Evolutionary conservation across 306 rosid species (phyloP), one percentile per base, ranked within the genome.

Genomic region (Arachis hypogaea): DNA sequence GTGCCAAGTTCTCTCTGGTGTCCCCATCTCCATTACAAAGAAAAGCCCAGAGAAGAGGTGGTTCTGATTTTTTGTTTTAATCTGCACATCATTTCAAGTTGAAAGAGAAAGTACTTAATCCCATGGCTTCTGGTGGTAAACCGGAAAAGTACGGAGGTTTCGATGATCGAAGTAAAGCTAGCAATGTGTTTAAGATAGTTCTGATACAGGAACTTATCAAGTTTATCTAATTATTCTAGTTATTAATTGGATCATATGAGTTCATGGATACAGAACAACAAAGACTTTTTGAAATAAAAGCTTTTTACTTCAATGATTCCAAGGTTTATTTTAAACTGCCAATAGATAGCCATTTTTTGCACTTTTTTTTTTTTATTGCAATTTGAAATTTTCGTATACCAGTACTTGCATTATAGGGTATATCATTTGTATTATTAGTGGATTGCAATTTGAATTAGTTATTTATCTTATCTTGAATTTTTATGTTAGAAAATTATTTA

Each of bases 121-220:
- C 97, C 99, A 10, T 94, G 99, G 98, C 98, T 94, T 86, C 83
- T 90, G 59, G 88, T 94, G 82, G 69, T 92, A 69, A 94, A 94
- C 76, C 98, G 99, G 44, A 94, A 90, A 75, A 88, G 98, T 80
- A 76, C 93, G 0, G 93, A 92, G 83, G 98, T 92, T 76, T 96
- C 99, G 9, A 84, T 90, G 98, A 84, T 94, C 43, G 95, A 90
- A 11, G 87, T 90, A 68, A 81, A 90, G 58, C 69, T 94, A 93
- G 99, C 92, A 83, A 84, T 85, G 36, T 59, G 55, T 56, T 11
- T 46, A 76, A 45, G 66, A 75, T 63, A 9, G 42, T 29, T 62
- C 43, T 50, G 38, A 18, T 18, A 18, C 66, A 66, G 49, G 47
- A 38, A 46, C 58, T 66, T 71, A 9, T 59, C 59, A 52, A 75